Evolutionary conservation across 768 basidiomycete genomes (phyloP).

Genomic region (Lactarius pseudohatsudake): DNA sequence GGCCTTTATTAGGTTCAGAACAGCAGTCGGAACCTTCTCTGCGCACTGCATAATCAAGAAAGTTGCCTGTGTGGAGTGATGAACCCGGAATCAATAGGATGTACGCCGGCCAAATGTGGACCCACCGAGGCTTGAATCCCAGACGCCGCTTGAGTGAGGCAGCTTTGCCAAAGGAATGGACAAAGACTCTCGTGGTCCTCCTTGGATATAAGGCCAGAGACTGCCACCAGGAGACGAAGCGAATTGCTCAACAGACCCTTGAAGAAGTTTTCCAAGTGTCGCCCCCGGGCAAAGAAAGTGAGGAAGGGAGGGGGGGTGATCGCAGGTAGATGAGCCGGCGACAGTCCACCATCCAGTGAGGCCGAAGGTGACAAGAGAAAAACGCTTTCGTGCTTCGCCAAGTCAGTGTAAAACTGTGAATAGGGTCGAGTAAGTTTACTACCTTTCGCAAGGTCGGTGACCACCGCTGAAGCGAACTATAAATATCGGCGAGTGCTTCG

Average conservation of each 20-base stretch:
- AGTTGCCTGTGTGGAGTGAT: slow-evolving; percentile 1
- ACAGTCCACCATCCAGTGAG: slow-evolving; percentile 3
- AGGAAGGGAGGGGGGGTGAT: slow-evolving; percentile 21
- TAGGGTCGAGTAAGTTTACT: not conserved
- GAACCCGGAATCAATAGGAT: not conserved
- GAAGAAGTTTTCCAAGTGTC: slow-evolving; percentile 19
- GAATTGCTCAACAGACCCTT: slow-evolving; percentile 35
- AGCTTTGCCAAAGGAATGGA: slow-evolving; percentile 57
- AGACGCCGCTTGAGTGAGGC: slow-evolving; percentile 41
- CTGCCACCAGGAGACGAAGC: slow-evolving; percentile 60
- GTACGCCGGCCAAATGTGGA: slow-evolving; percentile 15
- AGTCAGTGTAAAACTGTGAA: slow-evolving; percentile 5
- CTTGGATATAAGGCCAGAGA: slow-evolving; percentile 52
- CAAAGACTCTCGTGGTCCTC: slow-evolving; percentile 54
- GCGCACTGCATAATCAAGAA: slow-evolving; percentile 37
- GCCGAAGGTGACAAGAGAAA: slow-evolving; percentile 3
- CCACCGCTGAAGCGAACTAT: slow-evolving; percentile 15
- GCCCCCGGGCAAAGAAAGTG: slow-evolving; percentile 22
- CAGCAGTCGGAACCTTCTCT: slow-evolving; percentile 7
- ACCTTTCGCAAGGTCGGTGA: slow-evolving; percentile 24
- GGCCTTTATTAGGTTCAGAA: slow-evolving; percentile 8
- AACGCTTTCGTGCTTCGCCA: slow-evolving; percentile 17
- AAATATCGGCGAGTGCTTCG: slow-evolving; percentile 10
- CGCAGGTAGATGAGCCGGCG: slow-evolving; percentile 18
- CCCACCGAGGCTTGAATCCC: slow-evolving; percentile 52